Base-by-base conservation (phyloP, 1,284 basidiomycete genomes). In the Bothia castanella region DNA sequence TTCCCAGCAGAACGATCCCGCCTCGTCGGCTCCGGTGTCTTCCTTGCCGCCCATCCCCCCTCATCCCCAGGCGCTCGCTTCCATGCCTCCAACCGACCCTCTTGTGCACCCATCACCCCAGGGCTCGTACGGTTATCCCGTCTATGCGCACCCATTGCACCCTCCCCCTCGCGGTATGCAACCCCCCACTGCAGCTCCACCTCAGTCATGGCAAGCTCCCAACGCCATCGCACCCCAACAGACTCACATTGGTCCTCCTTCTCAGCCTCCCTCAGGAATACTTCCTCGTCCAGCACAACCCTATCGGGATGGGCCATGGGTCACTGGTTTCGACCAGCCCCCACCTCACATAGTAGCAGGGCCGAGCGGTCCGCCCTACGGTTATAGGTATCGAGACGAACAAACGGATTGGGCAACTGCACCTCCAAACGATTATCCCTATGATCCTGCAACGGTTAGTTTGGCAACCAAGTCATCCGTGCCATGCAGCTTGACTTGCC, bases 151-250 rank as follows among this genome's bases (percentile, higher is more conserved):
- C 21, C 66, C 72, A 2, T 67, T 75, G 48, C 75, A 75, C 42
- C 63, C 68, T 39, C 54, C 70, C 37, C 65, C 72, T 25, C 74
- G 74, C 37, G 68, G 69, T 25, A 72, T 83, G 60, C 78, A 73
- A 36, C 72, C 72, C 11, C 68, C 75, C 10, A 67, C 75, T 12
- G 64, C 74, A 34, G 69, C 72, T 0, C 76, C 78, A 7, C 76
- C 80, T 16, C 83, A 78, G 51, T 72, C 78, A 21, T 87, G 84
- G 85, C 82, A 85, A 60, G 71, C 74, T 5, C 65, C 79, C 8
- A 75, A 72, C 47, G 75, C 72, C 16, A 83, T 87, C 39, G 77
- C 80, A 0, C 83, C 85, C 5, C 76, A 83, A 51, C 83, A 84
- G 60, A 79, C 82, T 0, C 83, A 85, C 59, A 74, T 81, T 32